Percentiles rank a stretch among this genome's conserved stretches.
phyloP scores from a whole-genome alignment of 768 basidiomycete species.

The Kwoniella sp. region DNA sequence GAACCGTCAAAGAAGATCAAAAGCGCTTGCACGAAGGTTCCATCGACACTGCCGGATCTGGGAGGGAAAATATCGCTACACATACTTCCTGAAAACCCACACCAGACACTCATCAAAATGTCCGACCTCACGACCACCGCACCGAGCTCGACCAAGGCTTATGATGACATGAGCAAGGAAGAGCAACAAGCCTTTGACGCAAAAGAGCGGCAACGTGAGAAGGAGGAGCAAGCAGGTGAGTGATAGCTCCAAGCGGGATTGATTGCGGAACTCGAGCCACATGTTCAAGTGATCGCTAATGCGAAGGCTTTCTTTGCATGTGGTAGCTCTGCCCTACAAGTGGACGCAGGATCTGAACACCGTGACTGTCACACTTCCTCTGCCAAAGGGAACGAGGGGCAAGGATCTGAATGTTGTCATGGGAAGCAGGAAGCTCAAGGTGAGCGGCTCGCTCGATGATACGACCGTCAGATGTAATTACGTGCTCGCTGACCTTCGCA shows the following conservation, averaged over 20 bases:
- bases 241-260: too few species aligned
- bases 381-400: slow-evolving; percentile 83
- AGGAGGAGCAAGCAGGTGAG: slow-evolving; percentile 81
- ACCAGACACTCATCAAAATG: slow-evolving; percentile 1
- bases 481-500: neutral
- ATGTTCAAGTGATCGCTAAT: neutral
- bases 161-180: slow-evolving; percentile 75
- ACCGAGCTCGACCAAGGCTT: slow-evolving; percentile 52
- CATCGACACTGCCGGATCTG: too few species aligned
- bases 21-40: too few species aligned
- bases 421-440: slow-evolving; percentile 77
- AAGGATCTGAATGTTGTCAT: slow-evolving; percentile 74
- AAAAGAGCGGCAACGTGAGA: slow-evolving; percentile 70
- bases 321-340: slow-evolving; percentile 76
- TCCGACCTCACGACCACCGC: slow-evolving; percentile 8
- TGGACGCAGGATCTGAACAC: slow-evolving; percentile 92
- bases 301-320: neutral
- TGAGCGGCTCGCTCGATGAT: slow-evolving; percentile 58
- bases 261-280: too few species aligned
- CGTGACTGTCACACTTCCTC: slow-evolving; percentile 77
- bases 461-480: neutral
- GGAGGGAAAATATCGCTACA: too few species aligned
- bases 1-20: too few species aligned
- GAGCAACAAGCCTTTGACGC: slow-evolving; percentile 72
- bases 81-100: too few species aligned